Base-by-base conservation (phyloP, 441 rosid genomes). In the Francoa sonchifolia region DNA sequence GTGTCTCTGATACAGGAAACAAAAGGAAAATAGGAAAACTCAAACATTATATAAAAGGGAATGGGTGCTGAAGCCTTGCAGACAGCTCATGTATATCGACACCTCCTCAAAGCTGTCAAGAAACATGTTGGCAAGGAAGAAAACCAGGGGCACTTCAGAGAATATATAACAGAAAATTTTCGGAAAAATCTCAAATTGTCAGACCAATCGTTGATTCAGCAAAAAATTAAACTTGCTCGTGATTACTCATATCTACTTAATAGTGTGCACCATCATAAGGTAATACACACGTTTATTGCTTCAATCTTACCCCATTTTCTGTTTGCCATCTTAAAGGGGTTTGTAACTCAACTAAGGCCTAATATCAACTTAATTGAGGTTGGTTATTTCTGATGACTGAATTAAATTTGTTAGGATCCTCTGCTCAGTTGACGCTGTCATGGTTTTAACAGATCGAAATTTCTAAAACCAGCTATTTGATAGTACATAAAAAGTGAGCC, bases 251-350 rank as follows among this genome's bases (percentile, higher is more conserved):
- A 49, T 57, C 66, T 82, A 25, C 72, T 83, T 41, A 73, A 72
- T 54, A 77, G 82, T 46, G 80, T 86, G 41, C 94, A 86, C 56
- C 79, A 81, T 58, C 99, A 86, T 59, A 78, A 69, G 95, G 94
- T 82, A 52, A 8, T 41, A 34, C 39, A 42, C 41, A 39, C 37
- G 41, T 17, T 12, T 5, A 19, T 30, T 35, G 18, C 7, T 38
- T 12, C 19, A 22, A 20, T 30, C 29, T 8, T 12, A 29, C 10
- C 18, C n/a, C 42, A 2, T 8, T 9, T 18, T 36, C 22, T 18
- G 12, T 35, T 17, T 8, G 5, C 19, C n/a, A 14, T 6, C 16
- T 9, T 35, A 22, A 16, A 35, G 16, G 10, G 21, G 19, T 2
- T 35, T 10, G 2, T 35, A 35, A 35, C n/a, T 35, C 16, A 12